Base-by-base conservation (phyloP, 805 yeast species). In the Kregervanrija fluxuum region DNA sequence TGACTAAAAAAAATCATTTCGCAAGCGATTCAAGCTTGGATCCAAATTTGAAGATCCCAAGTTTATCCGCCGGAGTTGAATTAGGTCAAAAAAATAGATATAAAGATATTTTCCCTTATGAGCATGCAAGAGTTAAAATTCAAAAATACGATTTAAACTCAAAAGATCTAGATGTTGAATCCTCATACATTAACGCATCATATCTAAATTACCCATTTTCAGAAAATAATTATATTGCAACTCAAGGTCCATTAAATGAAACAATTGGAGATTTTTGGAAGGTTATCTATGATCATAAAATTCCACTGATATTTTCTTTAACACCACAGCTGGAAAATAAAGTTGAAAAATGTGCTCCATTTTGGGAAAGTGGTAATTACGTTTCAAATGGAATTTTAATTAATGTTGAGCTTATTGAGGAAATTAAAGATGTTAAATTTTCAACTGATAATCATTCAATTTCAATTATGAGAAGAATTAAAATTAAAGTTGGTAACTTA, bases 201-300 rank as follows among this genome's bases (percentile, higher is more conserved):
- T 84, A 86, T 64, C 63, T 86, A 39, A 46, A 69, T 53, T 56
- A 71, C 56, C 47, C 69, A 58, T 45, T 65, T 52, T 54, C 73
- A 36, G 41, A 54, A 5, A 47, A 64, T 35, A 71, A 74, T 35
- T 85, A 82, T 57, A 85, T 90, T 54, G 96, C 95, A 0, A 76
- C 95, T 1, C 96, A 91, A 61, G 99, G 96, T 2, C 99, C 99
- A 2, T 62, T 85, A 47, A 61, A 59, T 2, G 73, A 73, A 34
- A 91, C 98, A 0, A 72, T 82, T 22, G 80, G 79, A 15, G 96
- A 91, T 60, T 90, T 91, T 56, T 89, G 95, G 83, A 83, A 82
- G 45, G 79, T 89, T 66, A 73, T 85, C 12, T 67, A 77, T 36
- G 80, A 82, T 46, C 77, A 85, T 51, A 61, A 70, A 14, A 74